Evolutionary conservation across 1,139 yeast species (phyloP), one percentile per base, ranked within the genome.

Genomic region (Trichomonascaceae sp.): DNA sequence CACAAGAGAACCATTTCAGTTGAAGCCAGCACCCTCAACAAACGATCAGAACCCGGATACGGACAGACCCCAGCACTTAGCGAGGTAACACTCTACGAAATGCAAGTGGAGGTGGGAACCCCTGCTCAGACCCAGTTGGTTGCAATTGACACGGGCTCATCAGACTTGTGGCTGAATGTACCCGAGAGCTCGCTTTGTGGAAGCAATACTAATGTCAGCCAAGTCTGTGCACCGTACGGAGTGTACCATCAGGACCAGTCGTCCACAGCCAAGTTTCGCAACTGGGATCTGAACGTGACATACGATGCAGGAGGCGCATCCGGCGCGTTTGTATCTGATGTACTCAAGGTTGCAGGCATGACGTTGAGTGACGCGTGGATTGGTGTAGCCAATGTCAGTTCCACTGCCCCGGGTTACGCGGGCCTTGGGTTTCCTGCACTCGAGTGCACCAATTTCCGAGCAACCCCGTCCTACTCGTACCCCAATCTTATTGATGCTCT

Each of bases 291-390:
- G 33, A 38, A 37, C 29, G 38, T 38, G 35, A 37, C 44, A 13
- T 45, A 45, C 34, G 40, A 37, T 30, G 44, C 43, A 8, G 44
- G 51, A 4, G 35, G 39, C 14, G 73, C 75, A 11, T 29, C 35
- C 2, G 78, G 77, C 11, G 45, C 56, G 34, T 70, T 71, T 66
- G 73, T 66, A 8, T 43, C 50, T 29, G 77, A 70, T 41, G 49
- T 55, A 18, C 55, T 71, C 18, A 23, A 32, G 3, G 34, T 44
- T 27, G 36, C 38, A 2, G 44, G 41, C 3, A 26, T 38, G 20
- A 27, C 37, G 8, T 17, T 41, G 6, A 17, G 30, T 4, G 17
- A 34, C 26, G 30, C 34, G 31, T 35, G 38, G n/a, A 13, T 40
- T 17, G 46, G 44, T 11, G 32, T 40, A 4, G 44, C 37, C 3